Evolutionary conservation across 2,329 filamentous ascomycete species (phyloP), one percentile per base, ranked within the genome.

Genomic region (Talaromyces sp.): DNA sequence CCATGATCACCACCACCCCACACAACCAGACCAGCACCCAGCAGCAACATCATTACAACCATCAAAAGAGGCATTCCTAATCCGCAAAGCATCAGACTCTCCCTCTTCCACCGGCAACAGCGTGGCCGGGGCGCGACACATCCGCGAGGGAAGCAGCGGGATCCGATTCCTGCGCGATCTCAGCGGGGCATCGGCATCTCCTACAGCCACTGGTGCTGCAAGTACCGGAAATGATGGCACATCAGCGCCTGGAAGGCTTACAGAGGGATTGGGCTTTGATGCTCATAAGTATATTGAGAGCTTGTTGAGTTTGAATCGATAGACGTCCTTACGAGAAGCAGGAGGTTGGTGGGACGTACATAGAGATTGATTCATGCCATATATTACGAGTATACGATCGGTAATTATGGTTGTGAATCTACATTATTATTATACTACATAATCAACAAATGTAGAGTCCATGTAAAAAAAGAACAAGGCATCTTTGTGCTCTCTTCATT

Each of bases 221-320:
- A 16, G 23, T 6, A 16, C 6, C 28, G 37, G 7, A 16, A 42
- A 57, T 18, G 63, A 58, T 64, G 60, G 31, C 11, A 35, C 46
- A 7, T 72, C 67, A 37, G 71, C 68, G 6, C 71, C 76, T 0
- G 75, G 69, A 23, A 79, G 71, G 61, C 64, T 77, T 52, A 77
- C 74, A 9, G 79, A 81, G 65, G 79, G 79, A 7, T 67, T 81
- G 42, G 79, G 79, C 1, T 69, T 81, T 42, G 79, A 81, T 73
- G 75, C 79, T 21, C 74, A 75, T 64, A 75, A 73, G 62, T 81
- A 81, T 73, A 76, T 81, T 64, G 79, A 81, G 66, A 74, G 74
- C 39, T 65, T 81, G 66, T 69, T 81, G 46, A 76, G 71, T 64
- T 70, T 81, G 68, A 80, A 79, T 71, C 69, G 73, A 66, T 81